Evolutionary conservation across 495 filamentous ascomycete genomes (phyloP).

Genomic region (Xylaria longipes): DNA sequence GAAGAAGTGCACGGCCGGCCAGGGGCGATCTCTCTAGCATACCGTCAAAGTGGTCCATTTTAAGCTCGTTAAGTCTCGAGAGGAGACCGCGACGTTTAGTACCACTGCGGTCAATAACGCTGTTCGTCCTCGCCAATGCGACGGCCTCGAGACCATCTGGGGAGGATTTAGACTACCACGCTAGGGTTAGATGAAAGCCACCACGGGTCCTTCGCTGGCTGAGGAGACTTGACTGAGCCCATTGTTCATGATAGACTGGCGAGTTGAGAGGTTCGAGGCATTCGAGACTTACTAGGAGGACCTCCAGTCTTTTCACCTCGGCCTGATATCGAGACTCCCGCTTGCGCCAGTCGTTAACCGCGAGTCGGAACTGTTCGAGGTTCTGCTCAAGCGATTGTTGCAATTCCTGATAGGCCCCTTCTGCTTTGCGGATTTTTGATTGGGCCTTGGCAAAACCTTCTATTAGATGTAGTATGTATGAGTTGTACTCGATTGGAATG

Average conservation of each 20-base stretch:
- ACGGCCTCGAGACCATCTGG: slow-evolving; percentile 56
- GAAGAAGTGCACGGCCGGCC: neutral
- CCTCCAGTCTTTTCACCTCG: slow-evolving; percentile 58
- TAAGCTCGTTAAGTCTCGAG: slow-evolving; percentile 41
- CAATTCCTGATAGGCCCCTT: slow-evolving; percentile 38
- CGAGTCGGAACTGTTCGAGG: slow-evolving; percentile 45
- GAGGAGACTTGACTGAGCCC: neutral
- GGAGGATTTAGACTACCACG: slow-evolving; percentile 43
- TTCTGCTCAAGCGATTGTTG: slow-evolving; percentile 45
- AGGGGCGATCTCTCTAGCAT: neutral
- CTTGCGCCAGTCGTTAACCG: slow-evolving; percentile 51
- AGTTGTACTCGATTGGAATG: slow-evolving; percentile 47
- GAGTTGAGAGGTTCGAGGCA: neutral
- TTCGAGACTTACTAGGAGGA: slow-evolving; percentile 40
- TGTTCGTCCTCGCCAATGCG: slow-evolving; percentile 50
- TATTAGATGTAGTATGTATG: slow-evolving; percentile 48
- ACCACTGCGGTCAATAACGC: slow-evolving; percentile 46
- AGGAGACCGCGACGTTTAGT: slow-evolving; percentile 40
- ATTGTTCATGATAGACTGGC: neutral
- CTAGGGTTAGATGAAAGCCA: neutral
- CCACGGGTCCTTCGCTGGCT: neutral
- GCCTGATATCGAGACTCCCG: slow-evolving; percentile 50
- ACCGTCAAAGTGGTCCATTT: slow-evolving; percentile 24
- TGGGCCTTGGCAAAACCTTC: slow-evolving; percentile 45
- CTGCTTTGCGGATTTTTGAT: slow-evolving; percentile 23